Base-by-base conservation (phyloP, 441 rosid species). In the Arabidopsis lyrata region DNA sequence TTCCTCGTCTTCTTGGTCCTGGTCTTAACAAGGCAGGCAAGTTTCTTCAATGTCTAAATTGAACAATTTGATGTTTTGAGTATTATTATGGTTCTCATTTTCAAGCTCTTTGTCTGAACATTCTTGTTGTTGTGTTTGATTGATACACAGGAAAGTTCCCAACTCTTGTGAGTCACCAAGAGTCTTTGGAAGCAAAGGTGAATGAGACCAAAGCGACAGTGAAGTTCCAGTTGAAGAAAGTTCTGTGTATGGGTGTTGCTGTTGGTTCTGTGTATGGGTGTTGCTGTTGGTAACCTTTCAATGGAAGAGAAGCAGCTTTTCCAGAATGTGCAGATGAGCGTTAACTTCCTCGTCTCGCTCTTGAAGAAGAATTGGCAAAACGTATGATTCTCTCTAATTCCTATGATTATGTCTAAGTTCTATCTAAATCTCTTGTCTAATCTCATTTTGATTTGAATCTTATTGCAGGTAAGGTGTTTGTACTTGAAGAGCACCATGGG, bases 21-120 rank as follows among this genome's bases (percentile, higher is more conserved):
- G 99, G 99, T 79, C 90, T 95, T 24, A 95, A 95, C 96, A 95
- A 95, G 82, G 98, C 99, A 81, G 99, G 99, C 88, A 83, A 88
- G 99, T 87, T 42, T 92, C 97, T 24, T 86, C 72, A 34, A 65
- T 86, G 63, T 91, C 93, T 54, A 88, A 89, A 66, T 92, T 83
- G 73, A 87, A 89, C 84, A 70, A 78, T 91, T 79, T 1, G 44
- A 11, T 50, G 1, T 5, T 27, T 53, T 57, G 8, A 57, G 22
- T 34, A 0, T 22, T 13, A 54, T 24, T 24, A 14, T 35, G n/a
- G 32, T 38, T 38, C 12, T 38, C 48, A 0, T 3, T 14, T 55
- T 10, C n/a, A n/a, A n/a, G n/a, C n/a, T n/a, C n/a, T n/a, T 9
- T 36, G 61, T 60, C 15, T 27, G 22, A 49, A 12, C 20, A 34